Evolutionary conservation across 306 rosid species (phyloP), one percentile per base, ranked within the genome.

Genomic region (Fragaria nilgerrensis): DNA sequence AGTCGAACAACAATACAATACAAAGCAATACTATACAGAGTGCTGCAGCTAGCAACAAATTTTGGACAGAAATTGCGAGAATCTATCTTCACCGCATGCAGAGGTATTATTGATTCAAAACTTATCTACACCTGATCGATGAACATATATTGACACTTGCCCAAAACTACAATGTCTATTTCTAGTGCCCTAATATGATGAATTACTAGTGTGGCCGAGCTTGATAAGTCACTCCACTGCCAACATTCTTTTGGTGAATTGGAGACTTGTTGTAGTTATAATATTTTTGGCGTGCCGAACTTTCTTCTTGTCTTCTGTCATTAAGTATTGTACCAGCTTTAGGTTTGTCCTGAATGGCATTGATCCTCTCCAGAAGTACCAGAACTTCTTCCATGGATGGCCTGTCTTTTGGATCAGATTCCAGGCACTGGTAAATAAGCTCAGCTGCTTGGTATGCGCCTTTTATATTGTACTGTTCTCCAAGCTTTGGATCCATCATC

Each of bases 371-470:
- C 17, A 93, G 56, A 19, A 56, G 47, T 2, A 4, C 75, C 84
- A 91, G 22, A 36, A 96, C 87, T 15, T 88, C 82, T 13, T 81
- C 84, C 97, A 96, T 92, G 1, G 90, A 84, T 0, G 99, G 99
- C 15, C 98, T 84, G 0, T 68, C 72, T 72, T 79, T 89, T 0
- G 87, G 99, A 52, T 88, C 89, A 5, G 84, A 9, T 27, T 91
- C 88, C 22, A 96, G 75, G 63, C 98, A 96, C 45, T 76, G 82
- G 0, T 80, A 15, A 15, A 91, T 85, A 0, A 96, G 79, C 9
- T 68, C 88, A 11, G 94, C 90, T 17, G 82, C 29, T 48, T 62
- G 59, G 78, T 63, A 13, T 1, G 97, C 92, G 0, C 90, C 97
- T 13, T 27, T 47, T 1, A 72, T 3, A 1, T 96, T 50, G 78